These are phyloP conservation scores for Podospora didyma DNA, from an alignment of 495 filamentous ascomycete species.

Conservation along the genomic window DNA sequence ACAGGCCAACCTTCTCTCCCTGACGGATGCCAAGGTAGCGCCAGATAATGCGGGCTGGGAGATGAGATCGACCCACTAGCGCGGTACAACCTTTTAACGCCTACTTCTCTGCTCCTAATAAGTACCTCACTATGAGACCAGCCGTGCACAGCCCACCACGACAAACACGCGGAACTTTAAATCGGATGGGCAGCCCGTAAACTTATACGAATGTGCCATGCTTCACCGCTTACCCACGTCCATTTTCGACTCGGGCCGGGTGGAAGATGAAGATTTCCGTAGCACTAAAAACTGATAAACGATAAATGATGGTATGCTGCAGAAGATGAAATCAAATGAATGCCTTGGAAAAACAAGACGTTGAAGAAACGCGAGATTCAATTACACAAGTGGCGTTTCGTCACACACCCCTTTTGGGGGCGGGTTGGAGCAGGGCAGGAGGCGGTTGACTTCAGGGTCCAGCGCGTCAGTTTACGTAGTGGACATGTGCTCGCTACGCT, in stretches of 20 bases:
- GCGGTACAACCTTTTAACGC: not conserved
- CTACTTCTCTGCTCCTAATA: not conserved
- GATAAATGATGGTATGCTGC: too few relatives aligned
- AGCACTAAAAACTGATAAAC: too few relatives aligned
- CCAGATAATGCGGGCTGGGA: slow-evolving; percentile 17
- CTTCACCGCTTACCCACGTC: not conserved
- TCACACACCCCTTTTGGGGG: too few relatives aligned
- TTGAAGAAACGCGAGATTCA: too few relatives aligned
- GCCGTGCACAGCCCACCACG: not conserved
- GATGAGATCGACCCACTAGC: slow-evolving; percentile 14
- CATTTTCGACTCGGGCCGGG: not conserved
- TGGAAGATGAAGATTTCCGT: not conserved
- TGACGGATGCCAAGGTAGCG: slow-evolving; percentile 3
- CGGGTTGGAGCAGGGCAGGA: not conserved
- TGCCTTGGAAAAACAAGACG: too few relatives aligned
- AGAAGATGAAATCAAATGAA: too few relatives aligned
- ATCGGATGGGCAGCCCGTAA: not conserved
- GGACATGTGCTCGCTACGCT: too few relatives aligned
- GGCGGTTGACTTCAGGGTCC: not conserved
- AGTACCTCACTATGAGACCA: slow-evolving; percentile 1
- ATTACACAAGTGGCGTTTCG: too few relatives aligned
- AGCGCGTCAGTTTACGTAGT: not conserved
- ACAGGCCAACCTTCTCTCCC: not conserved
- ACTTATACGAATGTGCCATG: not conserved
- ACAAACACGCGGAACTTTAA: not conserved